Base-by-base conservation (phyloP, 495 filamentous ascomycete genomes). In the Penicillium egyptiacum region DNA sequence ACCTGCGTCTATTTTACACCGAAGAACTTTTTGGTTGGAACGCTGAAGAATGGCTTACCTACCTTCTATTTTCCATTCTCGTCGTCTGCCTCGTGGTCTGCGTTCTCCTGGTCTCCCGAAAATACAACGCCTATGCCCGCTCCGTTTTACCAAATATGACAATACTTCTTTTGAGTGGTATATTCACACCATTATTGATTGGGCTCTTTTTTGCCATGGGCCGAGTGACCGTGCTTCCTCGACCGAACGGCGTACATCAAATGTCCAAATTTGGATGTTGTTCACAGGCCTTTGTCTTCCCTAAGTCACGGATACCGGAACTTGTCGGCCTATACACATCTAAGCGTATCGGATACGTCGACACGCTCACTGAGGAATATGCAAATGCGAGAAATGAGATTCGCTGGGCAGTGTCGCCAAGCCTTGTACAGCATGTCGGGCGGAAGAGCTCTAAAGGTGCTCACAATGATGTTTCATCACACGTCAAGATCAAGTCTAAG, bases 1-100 rank as follows among this genome's bases (percentile, higher is more conserved):
- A 83, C 57, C 71, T 86, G 2, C 79, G 83, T 2, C 71, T 85
- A 4, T 86, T 86, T 66, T 82, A 83, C 56, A 79, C 76, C 7
- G 79, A 83, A 59, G 65, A 73, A 19, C 71, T 77, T 25, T 68
- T 81, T 7, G 79, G 81, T 39, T 83, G 79, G 79, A 81, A 81
- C 55, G 71, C 67, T 12, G 79, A 83, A 56, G 71, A 79, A 35
- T 80, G 75, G 76, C 65, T 51, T 1, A 64, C 53, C 22, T 81
- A 81, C 46, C 59, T 76, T 10, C 50, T 61, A 7, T 67, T 55
- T 26, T 70, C 68, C 22, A 23, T 71, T 4, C 25, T 68, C 22
- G 50, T 68, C 14, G 51, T 67, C 19, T 22, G 22, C 50, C 26
- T 47, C 50, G 26, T 59, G 20, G 45, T 44, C 12, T 30, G 48